A percentile compares a stretch with the other conserved stretches of the same genome.
Evolutionary conservation across 768 basidiomycete species (phyloP).

Genomic region (Lactarius sanguifluus): DNA sequence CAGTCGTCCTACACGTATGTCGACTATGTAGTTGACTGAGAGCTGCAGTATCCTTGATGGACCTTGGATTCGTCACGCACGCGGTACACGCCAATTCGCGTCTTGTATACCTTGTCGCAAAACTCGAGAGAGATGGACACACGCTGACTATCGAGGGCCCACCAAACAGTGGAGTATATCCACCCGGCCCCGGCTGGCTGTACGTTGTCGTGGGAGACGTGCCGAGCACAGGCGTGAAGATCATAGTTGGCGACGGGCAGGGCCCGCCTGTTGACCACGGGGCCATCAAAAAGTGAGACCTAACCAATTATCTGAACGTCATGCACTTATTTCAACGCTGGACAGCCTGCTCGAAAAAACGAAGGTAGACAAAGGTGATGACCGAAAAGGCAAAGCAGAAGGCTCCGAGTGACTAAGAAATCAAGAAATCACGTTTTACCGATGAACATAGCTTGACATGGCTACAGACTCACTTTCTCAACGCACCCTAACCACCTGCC

Average conservation of each 20-base stretch:
- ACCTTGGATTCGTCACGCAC: constrained; percentile 80
- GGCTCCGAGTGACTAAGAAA: constrained; percentile 20
- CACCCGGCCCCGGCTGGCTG: constrained; percentile 80
- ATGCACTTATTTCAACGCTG: constrained; percentile 1
- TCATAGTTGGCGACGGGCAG: constrained; percentile 69
- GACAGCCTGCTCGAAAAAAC: constrained; percentile 51
- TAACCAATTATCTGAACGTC: background rate
- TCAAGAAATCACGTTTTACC: background rate
- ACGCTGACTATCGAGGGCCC: constrained; percentile 63
- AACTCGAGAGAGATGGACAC: constrained; percentile 44
- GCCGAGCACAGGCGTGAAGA: constrained; percentile 59
- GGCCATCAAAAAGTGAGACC: constrained; percentile 58
- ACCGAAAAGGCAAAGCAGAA: constrained; percentile 34
- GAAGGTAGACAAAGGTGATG: constrained; percentile 35
- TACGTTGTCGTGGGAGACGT: constrained; percentile 65
- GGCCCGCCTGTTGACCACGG: constrained; percentile 56
- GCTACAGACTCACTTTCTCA: background rate
- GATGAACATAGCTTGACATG: background rate
- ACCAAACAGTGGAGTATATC: constrained; percentile 62
- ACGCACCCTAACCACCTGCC: constrained; percentile 8
- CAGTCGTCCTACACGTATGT: background rate
- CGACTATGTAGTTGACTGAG: constrained; percentile 2
- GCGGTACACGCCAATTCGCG: constrained; percentile 74
- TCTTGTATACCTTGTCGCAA: constrained; percentile 61
- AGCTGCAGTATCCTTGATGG: constrained; percentile 66